These are phyloP conservation scores for Fusarium poae DNA, from an alignment of 2,329 filamentous ascomycete species.

Conservation along the genomic window DNA sequence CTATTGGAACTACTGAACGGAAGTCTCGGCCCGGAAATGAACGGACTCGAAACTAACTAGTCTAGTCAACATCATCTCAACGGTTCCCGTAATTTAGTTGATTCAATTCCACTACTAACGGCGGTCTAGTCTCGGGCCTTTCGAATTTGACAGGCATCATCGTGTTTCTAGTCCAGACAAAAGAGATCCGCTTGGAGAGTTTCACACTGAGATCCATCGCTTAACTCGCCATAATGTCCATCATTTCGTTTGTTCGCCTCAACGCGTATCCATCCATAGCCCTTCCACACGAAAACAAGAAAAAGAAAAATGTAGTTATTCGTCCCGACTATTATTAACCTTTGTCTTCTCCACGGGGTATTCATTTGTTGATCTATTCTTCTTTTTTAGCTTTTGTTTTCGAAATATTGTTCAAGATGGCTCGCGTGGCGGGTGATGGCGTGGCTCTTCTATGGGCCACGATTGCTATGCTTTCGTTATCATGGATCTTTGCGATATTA, in stretches of 20 bases:
- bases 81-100: background rate
- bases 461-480: constrained; percentile 33
- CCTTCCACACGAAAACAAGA: too few relatives aligned
- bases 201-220: background rate
- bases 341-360: background rate
- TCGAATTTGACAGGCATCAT: background rate
- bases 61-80: background rate
- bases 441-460: constrained; percentile 35
- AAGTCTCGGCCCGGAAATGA: background rate
- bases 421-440: constrained; percentile 28
- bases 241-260: constrained; percentile 8
- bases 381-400: background rate
- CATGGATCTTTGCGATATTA: constrained; percentile 22
- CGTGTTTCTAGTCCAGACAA: background rate
- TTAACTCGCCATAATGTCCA: background rate
- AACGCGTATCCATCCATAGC: background rate
- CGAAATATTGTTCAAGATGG: constrained; percentile 13
- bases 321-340: background rate
- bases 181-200: background rate
- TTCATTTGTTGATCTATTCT: background rate
- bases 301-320: background rate
- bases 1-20: background rate
- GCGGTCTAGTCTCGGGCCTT: background rate
- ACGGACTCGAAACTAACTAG: background rate
- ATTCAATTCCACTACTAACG: background rate